Conservation (phyloP, 2,329 filamentous ascomycete genomes). For the Colletotrichum australisinense region DNA sequence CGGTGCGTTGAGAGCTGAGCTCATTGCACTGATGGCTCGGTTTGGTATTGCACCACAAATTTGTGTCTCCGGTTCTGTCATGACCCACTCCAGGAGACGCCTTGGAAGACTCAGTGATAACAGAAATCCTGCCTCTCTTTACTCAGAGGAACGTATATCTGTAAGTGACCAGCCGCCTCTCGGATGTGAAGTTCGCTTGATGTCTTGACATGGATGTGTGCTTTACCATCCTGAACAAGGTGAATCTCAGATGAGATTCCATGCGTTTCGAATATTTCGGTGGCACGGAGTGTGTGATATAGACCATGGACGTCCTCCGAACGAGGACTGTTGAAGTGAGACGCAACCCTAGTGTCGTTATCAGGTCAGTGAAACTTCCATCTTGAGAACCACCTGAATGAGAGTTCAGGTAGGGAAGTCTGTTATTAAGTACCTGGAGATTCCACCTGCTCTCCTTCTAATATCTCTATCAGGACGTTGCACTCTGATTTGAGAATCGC, state of each 20-base stretch:
- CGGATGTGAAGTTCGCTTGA: conserved; percentile 42
- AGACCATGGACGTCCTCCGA: not conserved
- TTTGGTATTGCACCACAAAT: not conserved
- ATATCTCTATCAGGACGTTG: conserved; percentile 42
- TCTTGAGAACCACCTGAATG: not conserved
- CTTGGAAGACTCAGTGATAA: conserved; percentile 43
- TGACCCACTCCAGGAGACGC: conserved; percentile 47
- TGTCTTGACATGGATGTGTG: conserved; percentile 32
- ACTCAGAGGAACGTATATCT: conserved; percentile 46
- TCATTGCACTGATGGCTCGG: not conserved
- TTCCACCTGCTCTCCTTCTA: conserved; percentile 42
- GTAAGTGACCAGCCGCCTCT: conserved; percentile 38
- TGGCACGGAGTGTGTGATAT: conserved; percentile 11
- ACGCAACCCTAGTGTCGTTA: not conserved
- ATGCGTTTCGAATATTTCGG: conserved; percentile 44
- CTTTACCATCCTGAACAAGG: conserved; percentile 42
- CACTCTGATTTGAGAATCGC: conserved; percentile 35
- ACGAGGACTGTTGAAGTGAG: conserved; percentile 8
- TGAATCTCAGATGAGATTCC: conserved; percentile 43
- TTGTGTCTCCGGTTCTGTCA: conserved; percentile 41
- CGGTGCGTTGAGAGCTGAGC: not conserved
- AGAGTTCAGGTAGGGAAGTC: not conserved
- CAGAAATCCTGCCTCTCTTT: conserved; percentile 42
- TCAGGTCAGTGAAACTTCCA: not conserved
- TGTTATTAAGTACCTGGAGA: conserved; percentile 36